phyloP scores from a whole-genome alignment of 2,329 filamentous ascomycete genomes.

The Parastagonospora avenae region DNA sequence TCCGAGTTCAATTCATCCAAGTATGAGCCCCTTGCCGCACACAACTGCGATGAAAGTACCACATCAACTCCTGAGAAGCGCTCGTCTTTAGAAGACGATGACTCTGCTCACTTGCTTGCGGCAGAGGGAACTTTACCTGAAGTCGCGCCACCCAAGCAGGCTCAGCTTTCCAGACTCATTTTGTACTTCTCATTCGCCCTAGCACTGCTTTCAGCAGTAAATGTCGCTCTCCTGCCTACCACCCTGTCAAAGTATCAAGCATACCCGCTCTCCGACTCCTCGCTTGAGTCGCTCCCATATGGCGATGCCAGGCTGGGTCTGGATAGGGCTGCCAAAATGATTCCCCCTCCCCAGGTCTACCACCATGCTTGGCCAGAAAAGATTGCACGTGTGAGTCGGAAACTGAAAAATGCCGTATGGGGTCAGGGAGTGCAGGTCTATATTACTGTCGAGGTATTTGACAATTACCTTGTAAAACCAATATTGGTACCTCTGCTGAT shows the following conservation, averaged over 20 bases:
- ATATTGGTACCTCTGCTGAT: too few species aligned
- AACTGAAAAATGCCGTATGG: conserved; percentile 10
- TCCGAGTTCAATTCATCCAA: too few species aligned
- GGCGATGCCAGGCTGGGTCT: conserved; percentile 7
- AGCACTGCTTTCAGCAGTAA: conserved; percentile 9
- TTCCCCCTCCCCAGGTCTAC: conserved; percentile 8
- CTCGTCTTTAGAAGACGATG: conserved; percentile 2
- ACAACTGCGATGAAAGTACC: neutral
- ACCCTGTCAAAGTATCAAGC: conserved; percentile 10
- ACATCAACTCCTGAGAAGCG: conserved; percentile 1
- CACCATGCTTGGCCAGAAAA: conserved; percentile 5
- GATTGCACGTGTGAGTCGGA: conserved; percentile 8
- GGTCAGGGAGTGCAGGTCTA: conserved; percentile 12
- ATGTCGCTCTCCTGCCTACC: conserved; percentile 4
- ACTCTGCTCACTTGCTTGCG: conserved; percentile 4
- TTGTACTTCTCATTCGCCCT: conserved; percentile 10
- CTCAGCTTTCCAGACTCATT: conserved; percentile 4
- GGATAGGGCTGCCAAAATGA: conserved; percentile 6
- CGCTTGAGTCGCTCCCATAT: conserved; percentile 7
- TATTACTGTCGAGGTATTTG: conserved; percentile 10
- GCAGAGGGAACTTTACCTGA: too few species aligned
- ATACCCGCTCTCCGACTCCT: conserved; percentile 7
- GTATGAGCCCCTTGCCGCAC: neutral
- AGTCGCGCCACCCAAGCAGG: neutral
- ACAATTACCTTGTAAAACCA: too few species aligned